phyloP scores from a whole-genome alignment of 2,329 filamentous ascomycete species.

The Arthrobotrys musiformis region DNA sequence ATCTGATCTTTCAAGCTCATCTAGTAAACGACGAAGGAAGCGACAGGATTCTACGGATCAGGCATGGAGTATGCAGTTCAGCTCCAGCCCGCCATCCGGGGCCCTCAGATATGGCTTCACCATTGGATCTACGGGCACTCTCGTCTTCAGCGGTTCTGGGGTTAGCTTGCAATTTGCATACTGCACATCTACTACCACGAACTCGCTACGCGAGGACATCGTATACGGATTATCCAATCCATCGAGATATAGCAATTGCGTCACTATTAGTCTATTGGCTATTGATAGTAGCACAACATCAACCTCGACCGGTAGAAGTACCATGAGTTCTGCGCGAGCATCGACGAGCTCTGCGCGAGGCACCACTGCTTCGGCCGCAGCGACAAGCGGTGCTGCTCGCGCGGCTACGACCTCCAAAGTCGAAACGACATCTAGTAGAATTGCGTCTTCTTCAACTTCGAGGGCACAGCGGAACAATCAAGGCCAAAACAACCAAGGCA shows the following conservation, averaged over 20 bases:
- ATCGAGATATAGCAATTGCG: slow-evolving; percentile 23
- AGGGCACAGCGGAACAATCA: neutral
- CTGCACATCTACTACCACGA: neutral
- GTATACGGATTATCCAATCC: slow-evolving; percentile 25
- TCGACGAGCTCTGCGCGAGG: neutral
- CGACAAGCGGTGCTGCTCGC: neutral
- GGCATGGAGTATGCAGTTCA: slow-evolving; percentile 37
- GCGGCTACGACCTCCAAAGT: neutral
- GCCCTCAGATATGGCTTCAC: slow-evolving; percentile 27
- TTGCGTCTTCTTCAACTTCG: neutral
- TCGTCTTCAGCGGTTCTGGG: neutral
- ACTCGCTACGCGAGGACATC: slow-evolving; percentile 3
- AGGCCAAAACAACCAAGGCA: neutral
- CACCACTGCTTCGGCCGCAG: neutral
- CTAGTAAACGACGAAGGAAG: slow-evolving; percentile 7
- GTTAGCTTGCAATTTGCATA: slow-evolving; percentile 27
- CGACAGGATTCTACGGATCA: slow-evolving; percentile 2
- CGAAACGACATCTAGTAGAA: neutral
- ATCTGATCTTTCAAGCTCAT: slow-evolving; percentile 16
- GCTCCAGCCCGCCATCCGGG: slow-evolving; percentile 4
- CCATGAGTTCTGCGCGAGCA: neutral
- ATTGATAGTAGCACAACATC: slow-evolving; percentile 1
- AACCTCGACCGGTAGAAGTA: neutral
- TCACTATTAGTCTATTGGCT: slow-evolving; percentile 24
- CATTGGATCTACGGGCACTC: neutral